Base-by-base conservation (phyloP, 495 filamentous ascomycete species). In the Stereocaulon alpinum region DNA sequence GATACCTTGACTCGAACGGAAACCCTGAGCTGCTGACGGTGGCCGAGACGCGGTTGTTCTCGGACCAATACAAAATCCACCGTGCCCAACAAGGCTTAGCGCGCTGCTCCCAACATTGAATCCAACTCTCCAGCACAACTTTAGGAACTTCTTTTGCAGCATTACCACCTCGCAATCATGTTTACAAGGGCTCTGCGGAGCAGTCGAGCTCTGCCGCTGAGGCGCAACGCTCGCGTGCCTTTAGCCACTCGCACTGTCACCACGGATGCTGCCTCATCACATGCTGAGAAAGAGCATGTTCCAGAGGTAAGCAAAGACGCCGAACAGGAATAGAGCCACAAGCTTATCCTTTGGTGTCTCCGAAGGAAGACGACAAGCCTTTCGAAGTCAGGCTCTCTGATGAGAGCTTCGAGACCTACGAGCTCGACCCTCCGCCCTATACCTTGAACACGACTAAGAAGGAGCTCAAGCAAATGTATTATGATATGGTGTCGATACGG, bases 341-440 rank as follows among this genome's bases (percentile, higher is more conserved):
- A 34, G 32, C 50, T 60, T 34, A 60, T 27, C 1, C 15, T 24
- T 27, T 7, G 43, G 51, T 55, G 27, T 34, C 15, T 54, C 14
- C 37, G 3, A 65, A 96, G 91, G 86, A 89, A 72, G 93, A 96
- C 74, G 88, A 96, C 67, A 86, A 96, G 79, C 85, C 84, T 52
- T 98, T 98, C 80, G 85, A 86, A 62, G 84, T 98, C 72, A 83
- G 81, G 59, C 86, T 98, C 72, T 94, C 89, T 70, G 86, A 94
- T 66, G 92, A 97, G 86, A 91, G 88, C 79, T 98, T 97, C 80
- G 93, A 98, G 81, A 96, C 91, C 60, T 98, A 97, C 77, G 89
- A 96, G 79, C 84, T 97, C 72, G 92, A 97, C 76, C 91, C 91
- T 53, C 94, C 94, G 24, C 76, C 87, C 18, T 95, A 95, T 77